Evolutionary conservation across 176 grass and related monocot species (phyloP).

Genomic region (Aegilops sharonensis): DNA sequence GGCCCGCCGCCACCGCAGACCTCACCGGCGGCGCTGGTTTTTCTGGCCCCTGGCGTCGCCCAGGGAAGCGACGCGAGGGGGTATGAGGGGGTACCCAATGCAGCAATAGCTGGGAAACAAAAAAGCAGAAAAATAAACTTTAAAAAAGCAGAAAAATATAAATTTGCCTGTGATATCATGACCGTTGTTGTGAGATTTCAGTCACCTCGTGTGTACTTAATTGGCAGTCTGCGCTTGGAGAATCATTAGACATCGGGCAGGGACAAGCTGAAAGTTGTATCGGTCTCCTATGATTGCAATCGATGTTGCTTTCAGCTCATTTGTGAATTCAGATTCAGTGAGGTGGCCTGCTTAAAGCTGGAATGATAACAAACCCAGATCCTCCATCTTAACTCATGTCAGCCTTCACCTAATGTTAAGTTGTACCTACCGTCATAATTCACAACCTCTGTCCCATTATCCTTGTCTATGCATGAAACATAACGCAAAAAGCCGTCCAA

Average conservation of each 20-base stretch:
- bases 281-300: background rate
- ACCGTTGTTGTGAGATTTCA: background rate
- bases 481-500: background rate
- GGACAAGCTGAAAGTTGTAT: background rate
- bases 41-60: too few species aligned
- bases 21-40: too few species aligned
- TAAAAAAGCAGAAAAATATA: too few species aligned
- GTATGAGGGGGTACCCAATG: background rate
- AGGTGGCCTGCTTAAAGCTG: background rate
- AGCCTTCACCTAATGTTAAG: background rate
- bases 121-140: too few species aligned
- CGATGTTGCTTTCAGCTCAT: slow-evolving; percentile 27
- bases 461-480: background rate
- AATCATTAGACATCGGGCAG: background rate
- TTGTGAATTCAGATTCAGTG: slow-evolving; percentile 1
- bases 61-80: too few species aligned
- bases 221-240: background rate
- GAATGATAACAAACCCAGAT: background rate
- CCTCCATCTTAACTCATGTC: background rate
- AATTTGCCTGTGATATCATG: background rate
- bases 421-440: slow-evolving; percentile 5
- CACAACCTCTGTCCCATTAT: background rate
- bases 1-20: too few species aligned
- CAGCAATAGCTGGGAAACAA: background rate
- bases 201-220: background rate